Evolutionary conservation across 805 yeast species (phyloP).

Genomic region (Metschnikowia anglica): DNA sequence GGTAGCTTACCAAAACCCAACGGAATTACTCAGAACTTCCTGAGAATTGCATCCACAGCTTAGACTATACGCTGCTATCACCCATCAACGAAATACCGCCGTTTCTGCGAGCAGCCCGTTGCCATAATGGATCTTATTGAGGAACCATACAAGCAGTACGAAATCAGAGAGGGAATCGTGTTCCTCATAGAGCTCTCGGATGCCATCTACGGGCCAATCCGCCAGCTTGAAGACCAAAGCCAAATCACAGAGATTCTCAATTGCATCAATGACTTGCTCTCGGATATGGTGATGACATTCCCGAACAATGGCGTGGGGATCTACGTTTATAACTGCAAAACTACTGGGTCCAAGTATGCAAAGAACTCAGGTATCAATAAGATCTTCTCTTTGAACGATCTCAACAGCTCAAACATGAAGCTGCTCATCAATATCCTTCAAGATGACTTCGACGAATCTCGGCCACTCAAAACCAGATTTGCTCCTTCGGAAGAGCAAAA

Average conservation of each 20-base stretch:
- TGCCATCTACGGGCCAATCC: constrained; percentile 38
- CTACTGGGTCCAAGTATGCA: constrained; percentile 25
- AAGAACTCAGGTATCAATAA: constrained; percentile 44
- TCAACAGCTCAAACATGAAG: constrained; percentile 60
- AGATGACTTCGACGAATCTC: constrained; percentile 33
- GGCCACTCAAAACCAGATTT: constrained; percentile 15
- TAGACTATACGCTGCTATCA: no score
- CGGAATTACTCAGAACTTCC: no score
- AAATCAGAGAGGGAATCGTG: constrained; percentile 60
- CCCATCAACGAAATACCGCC: no score
- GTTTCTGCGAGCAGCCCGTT: no score
- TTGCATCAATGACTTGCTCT: constrained; percentile 59
- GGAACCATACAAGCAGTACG: constrained; percentile 36
- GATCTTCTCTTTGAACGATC: constrained; percentile 51
- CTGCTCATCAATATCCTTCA: constrained; percentile 48
- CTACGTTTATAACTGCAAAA: constrained; percentile 53
- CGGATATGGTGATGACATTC: constrained; percentile 60
- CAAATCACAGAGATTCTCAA: constrained; percentile 54
- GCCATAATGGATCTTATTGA: constrained; percentile 7
- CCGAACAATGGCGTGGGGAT: constrained; percentile 78
- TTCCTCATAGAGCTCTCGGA: constrained; percentile 63
- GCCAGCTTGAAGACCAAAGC: constrained; percentile 37
- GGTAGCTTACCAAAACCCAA: no score
- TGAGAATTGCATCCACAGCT: no score
- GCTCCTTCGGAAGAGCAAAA: constrained; percentile 19